Evolutionary conservation across 2,329 filamentous ascomycete species (phyloP).

Genomic region (Rutstroemia sp.): DNA sequence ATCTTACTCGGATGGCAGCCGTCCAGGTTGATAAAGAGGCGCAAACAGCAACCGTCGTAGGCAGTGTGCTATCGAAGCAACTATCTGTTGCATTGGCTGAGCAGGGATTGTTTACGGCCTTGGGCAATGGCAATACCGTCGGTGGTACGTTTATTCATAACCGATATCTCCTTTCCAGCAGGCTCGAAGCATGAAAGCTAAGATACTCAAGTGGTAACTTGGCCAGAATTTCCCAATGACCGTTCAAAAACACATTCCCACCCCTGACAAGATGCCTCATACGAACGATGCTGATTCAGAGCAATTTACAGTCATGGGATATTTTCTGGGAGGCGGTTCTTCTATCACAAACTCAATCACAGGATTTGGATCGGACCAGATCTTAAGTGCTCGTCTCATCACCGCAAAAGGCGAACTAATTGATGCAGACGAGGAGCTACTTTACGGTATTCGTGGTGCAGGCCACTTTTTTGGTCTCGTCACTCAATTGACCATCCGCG

Average conservation of each 20-base stretch:
- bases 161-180: too few relatives aligned
- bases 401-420: slow-evolving; percentile 23
- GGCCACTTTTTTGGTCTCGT: slow-evolving; percentile 29
- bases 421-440: slow-evolving; percentile 18
- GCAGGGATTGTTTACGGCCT: slow-evolving; percentile 8
- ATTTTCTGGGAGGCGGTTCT: slow-evolving; percentile 13
- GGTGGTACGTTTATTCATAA: slow-evolving; percentile 18
- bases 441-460: slow-evolving; percentile 27
- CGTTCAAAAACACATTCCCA: too few relatives aligned
- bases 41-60: slow-evolving; percentile 11
- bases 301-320: slow-evolving; percentile 1
- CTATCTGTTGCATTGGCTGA: neutral
- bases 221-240: too few relatives aligned
- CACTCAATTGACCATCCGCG: slow-evolving; percentile 23
- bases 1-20: slow-evolving; percentile 16
- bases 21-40: slow-evolving; percentile 16
- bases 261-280: too few relatives aligned
- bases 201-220: too few relatives aligned
- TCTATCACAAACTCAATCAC: slow-evolving; percentile 5
- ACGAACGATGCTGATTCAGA: too few relatives aligned
- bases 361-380: slow-evolving; percentile 24
- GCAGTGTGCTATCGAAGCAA: neutral
- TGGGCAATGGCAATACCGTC: slow-evolving; percentile 29
- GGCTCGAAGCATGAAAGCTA: too few relatives aligned
- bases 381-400: slow-evolving; percentile 24